A percentile compares a stretch with the other conserved stretches of the same genome.
These are phyloP conservation scores for Pueraria montana DNA, from an alignment of 306 rosid genomes.

Conservation along the genomic window DNA sequence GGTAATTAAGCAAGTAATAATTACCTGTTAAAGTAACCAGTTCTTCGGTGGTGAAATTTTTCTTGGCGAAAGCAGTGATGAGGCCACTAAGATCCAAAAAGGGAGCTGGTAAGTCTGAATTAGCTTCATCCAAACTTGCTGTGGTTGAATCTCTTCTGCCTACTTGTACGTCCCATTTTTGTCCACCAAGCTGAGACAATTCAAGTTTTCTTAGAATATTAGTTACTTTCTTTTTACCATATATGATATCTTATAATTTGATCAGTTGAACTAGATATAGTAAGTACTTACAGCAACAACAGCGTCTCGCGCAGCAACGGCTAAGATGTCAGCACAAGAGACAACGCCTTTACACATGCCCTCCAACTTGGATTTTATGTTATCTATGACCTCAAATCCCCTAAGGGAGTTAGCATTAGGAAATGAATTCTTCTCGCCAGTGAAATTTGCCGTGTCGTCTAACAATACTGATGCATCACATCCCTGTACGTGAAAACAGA, in stretches of 20 bases:
- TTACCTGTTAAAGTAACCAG: constrained; percentile 51
- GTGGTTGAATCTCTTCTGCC: constrained; percentile 71
- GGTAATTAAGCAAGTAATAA: too few species aligned
- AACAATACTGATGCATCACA: constrained; percentile 70
- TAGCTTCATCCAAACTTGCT: constrained; percentile 53
- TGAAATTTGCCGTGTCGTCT: constrained; percentile 54
- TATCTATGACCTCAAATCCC: constrained; percentile 64
- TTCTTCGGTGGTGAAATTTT: constrained; percentile 48
- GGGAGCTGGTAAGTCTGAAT: constrained; percentile 63
- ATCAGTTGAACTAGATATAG: too few species aligned
- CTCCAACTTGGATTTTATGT: constrained; percentile 54
- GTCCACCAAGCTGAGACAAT: constrained; percentile 52
- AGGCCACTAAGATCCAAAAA: constrained; percentile 52
- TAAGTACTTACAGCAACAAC: constrained; percentile 49
- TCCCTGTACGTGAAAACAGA: constrained; percentile 49
- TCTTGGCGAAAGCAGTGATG: constrained; percentile 49
- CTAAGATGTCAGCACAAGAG: constrained; percentile 67
- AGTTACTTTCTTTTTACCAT: neutral
- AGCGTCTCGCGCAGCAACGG: constrained; percentile 62
- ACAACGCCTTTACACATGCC: constrained; percentile 49
- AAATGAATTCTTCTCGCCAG: constrained; percentile 51
- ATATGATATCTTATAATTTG: too few species aligned
- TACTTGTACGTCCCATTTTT: constrained; percentile 50
- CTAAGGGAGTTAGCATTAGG: constrained; percentile 60
- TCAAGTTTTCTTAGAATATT: neutral